Evolutionary conservation across 441 rosid species (phyloP).

Genomic region (Flueggea neowawraea): DNA sequence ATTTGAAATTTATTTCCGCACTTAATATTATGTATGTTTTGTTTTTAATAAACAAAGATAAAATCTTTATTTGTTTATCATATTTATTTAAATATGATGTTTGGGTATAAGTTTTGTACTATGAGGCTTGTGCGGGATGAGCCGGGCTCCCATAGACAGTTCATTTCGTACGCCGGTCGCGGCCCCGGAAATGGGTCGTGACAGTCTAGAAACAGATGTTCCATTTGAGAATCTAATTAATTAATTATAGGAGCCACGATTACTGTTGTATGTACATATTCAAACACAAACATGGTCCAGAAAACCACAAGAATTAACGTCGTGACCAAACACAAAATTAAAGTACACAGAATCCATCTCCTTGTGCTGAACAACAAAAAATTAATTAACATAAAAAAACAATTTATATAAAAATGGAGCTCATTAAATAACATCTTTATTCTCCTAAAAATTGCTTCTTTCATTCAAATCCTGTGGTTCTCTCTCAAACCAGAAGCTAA

Average conservation of each 20-base stretch:
- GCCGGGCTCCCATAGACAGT: too few relatives aligned
- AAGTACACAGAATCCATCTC: slow-evolving; percentile 10
- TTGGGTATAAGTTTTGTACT: too few relatives aligned
- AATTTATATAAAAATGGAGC: slow-evolving; percentile 5
- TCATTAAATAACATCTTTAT: slow-evolving; percentile 14
- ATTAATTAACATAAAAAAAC: background rate
- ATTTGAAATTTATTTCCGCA: too few relatives aligned
- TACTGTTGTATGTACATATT: background rate
- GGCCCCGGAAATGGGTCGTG: too few relatives aligned
- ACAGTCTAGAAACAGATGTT: background rate
- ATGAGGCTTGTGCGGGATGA: too few relatives aligned
- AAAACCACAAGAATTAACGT: background rate
- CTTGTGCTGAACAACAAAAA: background rate
- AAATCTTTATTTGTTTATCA: too few relatives aligned
- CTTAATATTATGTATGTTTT: too few relatives aligned
- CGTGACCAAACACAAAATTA: slow-evolving; percentile 5
- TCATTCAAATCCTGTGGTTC: background rate
- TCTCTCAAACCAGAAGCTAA: background rate
- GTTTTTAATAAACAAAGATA: too few relatives aligned
- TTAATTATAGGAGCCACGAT: too few relatives aligned
- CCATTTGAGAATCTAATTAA: background rate
- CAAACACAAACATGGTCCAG: background rate
- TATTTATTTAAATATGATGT: too few relatives aligned
- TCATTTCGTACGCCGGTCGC: too few relatives aligned
- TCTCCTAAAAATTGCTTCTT: slow-evolving; percentile 12